Base-by-base conservation (phyloP, 805 yeast genomes). In the Starmera dryadoides region DNA sequence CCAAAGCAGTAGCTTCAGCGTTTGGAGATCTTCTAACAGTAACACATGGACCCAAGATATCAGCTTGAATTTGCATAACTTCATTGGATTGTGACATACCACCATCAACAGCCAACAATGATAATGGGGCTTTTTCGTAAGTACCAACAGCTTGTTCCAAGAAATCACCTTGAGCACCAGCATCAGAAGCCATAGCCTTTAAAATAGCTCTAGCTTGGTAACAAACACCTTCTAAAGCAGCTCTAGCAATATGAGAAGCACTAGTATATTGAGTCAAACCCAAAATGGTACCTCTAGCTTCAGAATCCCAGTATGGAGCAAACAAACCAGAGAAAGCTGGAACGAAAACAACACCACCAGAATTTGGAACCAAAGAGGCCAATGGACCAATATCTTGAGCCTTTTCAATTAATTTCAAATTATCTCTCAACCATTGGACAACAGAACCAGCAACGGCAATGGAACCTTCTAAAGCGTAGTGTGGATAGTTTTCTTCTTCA, bases 261-360 rank as follows among this genome's bases (percentile, higher is more conserved):
- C 82, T 74, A n/a, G 96, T 83, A 63, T 79, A 87, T 59, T 87
- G 95, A 5, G 96, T 86, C 69, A 89, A 74, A 30, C 98, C 98
- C 59, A 88, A 80, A 34, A 91, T 84, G 26, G 96, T 82, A 36
- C 97, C 98, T 46, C 95, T 77, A 6, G 96, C 87, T 38, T 85
- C 86, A 12, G 89, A 76, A 56, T 86, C 87, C 98, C 98, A 89
- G 65, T 89, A 87, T 17, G 98, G 98, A 3, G 96, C 95, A 62
- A 86, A 89, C 40, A 89, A 68, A 7, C 98, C 98, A 25, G 89
- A 81, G 59, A 89, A 87, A 3, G 96, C 96, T 23, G 98, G 95
- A 34, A 89, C 95, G 55, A 89, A 89, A 30, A 86, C 88, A 20
- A 89, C 96, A 30, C 96, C 96, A 36, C 93, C 96, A 15, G 91